Conservation (phyloP, 2,329 filamentous ascomycete genomes). For the Sclerotinia sclerotiorum region DNA sequence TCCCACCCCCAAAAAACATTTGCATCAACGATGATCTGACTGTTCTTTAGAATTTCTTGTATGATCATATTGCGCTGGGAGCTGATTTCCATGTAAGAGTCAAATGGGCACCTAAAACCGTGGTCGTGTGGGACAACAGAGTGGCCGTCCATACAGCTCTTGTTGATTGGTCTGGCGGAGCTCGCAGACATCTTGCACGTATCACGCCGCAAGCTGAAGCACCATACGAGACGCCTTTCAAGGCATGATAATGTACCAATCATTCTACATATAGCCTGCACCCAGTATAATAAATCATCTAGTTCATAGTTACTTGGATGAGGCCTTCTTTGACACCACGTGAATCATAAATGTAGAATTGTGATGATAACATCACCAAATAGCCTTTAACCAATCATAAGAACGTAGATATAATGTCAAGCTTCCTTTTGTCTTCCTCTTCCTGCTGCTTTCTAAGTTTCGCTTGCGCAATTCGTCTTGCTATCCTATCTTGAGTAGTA, state of each 20-base stretch:
- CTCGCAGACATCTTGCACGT: conserved; percentile 75
- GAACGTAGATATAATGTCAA: conserved; percentile 36
- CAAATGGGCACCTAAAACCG: conserved; percentile 76
- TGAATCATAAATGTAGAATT: background rate
- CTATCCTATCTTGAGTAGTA: conserved; percentile 15
- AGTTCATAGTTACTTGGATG: background rate
- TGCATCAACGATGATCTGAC: conserved; percentile 45
- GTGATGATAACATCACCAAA: background rate
- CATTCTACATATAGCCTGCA: background rate
- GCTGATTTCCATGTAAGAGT: conserved; percentile 73
- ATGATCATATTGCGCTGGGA: conserved; percentile 69
- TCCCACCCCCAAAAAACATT: too few species aligned
- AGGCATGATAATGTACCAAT: conserved; percentile 9
- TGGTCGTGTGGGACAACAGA: conserved; percentile 85
- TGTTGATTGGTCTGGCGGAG: conserved; percentile 77
- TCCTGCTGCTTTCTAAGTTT: conserved; percentile 28
- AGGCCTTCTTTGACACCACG: background rate
- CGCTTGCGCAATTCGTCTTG: conserved; percentile 29
- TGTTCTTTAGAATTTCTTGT: conserved; percentile 70
- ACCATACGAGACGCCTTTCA: conserved; percentile 69
- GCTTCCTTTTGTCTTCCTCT: conserved; percentile 30
- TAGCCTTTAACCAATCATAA: conserved; percentile 20
- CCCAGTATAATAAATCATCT: background rate
- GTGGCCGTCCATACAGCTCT: conserved; percentile 77
- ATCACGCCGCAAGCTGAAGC: conserved; percentile 81